These are phyloP conservation scores for Ustilago nuda DNA, from an alignment of 1,284 basidiomycete species.

Conservation along the genomic window DNA sequence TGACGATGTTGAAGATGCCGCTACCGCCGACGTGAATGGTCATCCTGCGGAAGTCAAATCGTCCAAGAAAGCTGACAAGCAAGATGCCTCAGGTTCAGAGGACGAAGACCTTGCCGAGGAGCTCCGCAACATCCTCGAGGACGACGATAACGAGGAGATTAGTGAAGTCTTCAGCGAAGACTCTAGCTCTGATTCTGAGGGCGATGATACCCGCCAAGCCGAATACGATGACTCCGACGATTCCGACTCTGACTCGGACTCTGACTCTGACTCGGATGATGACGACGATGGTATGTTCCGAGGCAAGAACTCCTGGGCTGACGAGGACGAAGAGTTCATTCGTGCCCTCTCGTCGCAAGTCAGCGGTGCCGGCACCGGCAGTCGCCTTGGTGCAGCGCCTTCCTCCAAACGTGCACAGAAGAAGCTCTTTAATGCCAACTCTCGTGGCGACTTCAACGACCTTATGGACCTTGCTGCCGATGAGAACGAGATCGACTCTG, in stretches of 20 bases:
- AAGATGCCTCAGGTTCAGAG: conserved; percentile 6
- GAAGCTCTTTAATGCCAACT: conserved; percentile 76
- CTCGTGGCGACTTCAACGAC: conserved; percentile 75
- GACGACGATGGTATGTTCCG: conserved; percentile 65
- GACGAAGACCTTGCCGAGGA: conserved; percentile 43
- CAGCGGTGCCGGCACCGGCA: conserved; percentile 42
- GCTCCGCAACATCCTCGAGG: conserved; percentile 46
- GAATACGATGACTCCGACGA: conserved; percentile 26
- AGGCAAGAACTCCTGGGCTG: conserved; percentile 73
- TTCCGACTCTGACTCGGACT: conserved; percentile 35
- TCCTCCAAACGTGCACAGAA: conserved; percentile 72
- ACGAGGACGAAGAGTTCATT: conserved; percentile 77
- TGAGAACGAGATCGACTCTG: conserved; percentile 63
- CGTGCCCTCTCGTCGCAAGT: conserved; percentile 71
- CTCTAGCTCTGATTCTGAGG: conserved; percentile 26
- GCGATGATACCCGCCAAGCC: conserved; percentile 12
- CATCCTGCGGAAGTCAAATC: background rate
- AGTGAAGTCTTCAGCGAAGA: conserved; percentile 38
- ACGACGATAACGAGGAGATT: conserved; percentile 38
- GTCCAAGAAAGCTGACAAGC: background rate
- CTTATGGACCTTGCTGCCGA: conserved; percentile 73
- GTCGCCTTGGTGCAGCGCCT: conserved; percentile 10
- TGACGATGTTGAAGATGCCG: conserved; percentile 4
- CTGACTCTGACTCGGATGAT: conserved; percentile 41
- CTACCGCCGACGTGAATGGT: background rate